Conservation (phyloP, 805 yeast species). For the Priceomyces medius region DNA sequence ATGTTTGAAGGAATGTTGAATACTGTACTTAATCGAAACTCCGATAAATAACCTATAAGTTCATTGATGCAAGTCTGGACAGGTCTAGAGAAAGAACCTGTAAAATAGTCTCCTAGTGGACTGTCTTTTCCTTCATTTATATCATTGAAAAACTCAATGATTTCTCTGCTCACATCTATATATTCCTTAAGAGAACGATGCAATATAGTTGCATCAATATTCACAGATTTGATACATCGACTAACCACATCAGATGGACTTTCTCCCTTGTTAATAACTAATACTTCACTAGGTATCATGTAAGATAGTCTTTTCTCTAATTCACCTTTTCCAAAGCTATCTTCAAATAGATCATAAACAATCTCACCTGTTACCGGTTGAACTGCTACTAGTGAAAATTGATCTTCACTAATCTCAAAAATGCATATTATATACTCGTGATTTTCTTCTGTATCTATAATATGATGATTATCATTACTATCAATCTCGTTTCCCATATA, state of each 20-base stretch:
- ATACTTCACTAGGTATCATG: constrained; percentile 73
- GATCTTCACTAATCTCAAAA: constrained; percentile 14
- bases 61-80: constrained; percentile 42
- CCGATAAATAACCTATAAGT: constrained; percentile 55
- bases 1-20: constrained; percentile 55
- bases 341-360: constrained; percentile 67
- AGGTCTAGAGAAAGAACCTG: constrained; percentile 15
- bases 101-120: constrained; percentile 24
- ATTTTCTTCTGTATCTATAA: constrained; percentile 18
- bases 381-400: constrained; percentile 56
- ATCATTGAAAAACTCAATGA: constrained; percentile 26
- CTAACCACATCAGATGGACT: constrained; percentile 28
- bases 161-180: constrained; percentile 9
- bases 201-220: constrained; percentile 10
- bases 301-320: constrained; percentile 74
- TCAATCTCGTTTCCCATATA: constrained; percentile 59
- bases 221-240: constrained; percentile 17
- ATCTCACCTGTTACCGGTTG: constrained; percentile 77
- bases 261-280: constrained; percentile 32
- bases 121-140: constrained; percentile 18
- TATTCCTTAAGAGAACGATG: constrained; percentile 5
- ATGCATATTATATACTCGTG: constrained; percentile 51
- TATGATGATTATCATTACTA: constrained; percentile 15
- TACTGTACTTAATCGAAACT: constrained; percentile 59
- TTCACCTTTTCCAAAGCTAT: constrained; percentile 51